Evolutionary conservation across 202 grass and related monocot species (phyloP), one percentile per base, ranked within the genome.

Genomic region (Dendrocalamus latiflorus): DNA sequence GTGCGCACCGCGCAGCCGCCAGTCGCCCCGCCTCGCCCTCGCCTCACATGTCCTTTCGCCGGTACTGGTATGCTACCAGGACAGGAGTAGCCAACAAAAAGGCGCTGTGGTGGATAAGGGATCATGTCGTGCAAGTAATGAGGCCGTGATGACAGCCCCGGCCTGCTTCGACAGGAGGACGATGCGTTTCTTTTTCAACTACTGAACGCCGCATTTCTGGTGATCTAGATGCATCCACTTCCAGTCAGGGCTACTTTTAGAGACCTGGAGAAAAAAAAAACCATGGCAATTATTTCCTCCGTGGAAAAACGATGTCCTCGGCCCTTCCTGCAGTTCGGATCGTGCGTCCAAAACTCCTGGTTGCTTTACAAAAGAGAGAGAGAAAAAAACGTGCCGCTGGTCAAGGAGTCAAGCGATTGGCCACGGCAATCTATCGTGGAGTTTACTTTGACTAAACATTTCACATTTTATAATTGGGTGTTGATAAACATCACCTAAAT

Each of bases 21-120:
- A 15, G 2, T 37, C 2, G 43, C n/a, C 60, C 34, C 18, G 37
- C n/a, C n/a, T n/a, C n/a, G n/a, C n/a, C n/a, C 36, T 37, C 37
- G 43, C 88, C 88, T 71, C 88, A 75, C 84, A 74, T 6, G 87
- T 85, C 82, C 44, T 81, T 21, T 80, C 86, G 65, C 53, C 67
- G 4, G 9, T 28, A 6, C 20, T 11, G 8, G 28, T 9, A 48
- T 6, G 1, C 41, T 47, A n/a, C n/a, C n/a, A n/a, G n/a, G 34
- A 7, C 21, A n/a, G 11, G 22, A 4, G 67, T 1, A 48, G n/a
- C 4, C 57, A 51, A 18, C 49, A 25, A 24, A 37, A 24, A 60
- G 14, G 14, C 2, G 6, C 8, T 11, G 22, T 1, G 42, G 44
- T 50, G 68, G 68, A 79, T 58, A 65, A 57, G 68, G 84, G n/a